These are phyloP conservation scores for Tephrocybe sp. DNA, from an alignment of 768 basidiomycete species.

Conservation along the genomic window DNA sequence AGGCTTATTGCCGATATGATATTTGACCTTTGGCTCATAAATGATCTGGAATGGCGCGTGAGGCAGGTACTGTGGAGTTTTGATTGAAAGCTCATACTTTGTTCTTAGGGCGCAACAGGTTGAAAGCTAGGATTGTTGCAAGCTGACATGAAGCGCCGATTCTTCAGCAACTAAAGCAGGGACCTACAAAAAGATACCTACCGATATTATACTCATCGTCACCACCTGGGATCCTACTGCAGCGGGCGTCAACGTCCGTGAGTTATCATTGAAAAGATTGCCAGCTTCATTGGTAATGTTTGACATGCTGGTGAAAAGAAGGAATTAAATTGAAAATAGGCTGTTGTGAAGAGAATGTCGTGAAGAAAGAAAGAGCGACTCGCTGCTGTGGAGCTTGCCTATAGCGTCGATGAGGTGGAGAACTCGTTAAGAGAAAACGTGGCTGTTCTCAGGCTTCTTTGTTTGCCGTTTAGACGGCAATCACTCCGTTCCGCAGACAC, in stretches of 20 bases:
- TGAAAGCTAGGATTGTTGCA: conserved; percentile 74
- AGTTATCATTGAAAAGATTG: conserved; percentile 38
- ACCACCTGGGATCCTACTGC: conserved; percentile 78
- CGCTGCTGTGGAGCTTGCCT: conserved; percentile 8
- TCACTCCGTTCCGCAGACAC: neutral
- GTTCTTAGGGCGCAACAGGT: conserved; percentile 82
- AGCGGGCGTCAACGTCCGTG: conserved; percentile 73
- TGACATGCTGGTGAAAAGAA: conserved; percentile 24
- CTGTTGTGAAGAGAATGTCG: conserved; percentile 11
- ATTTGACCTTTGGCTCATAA: conserved; percentile 94
- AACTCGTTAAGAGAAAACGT: conserved; percentile 5
- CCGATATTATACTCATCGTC: conserved; percentile 72
- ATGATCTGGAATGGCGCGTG: conserved; percentile 51
- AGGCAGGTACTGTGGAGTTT: conserved; percentile 3
- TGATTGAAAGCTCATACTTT: conserved; percentile 46
- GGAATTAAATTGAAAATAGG: conserved; percentile 10
- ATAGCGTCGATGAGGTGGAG: conserved; percentile 3
- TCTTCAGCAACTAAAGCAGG: conserved; percentile 2
- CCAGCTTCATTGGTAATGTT: conserved; percentile 33
- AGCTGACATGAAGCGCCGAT: conserved; percentile 33
- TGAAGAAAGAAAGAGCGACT: conserved; percentile 12
- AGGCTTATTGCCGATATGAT: conserved; percentile 72
- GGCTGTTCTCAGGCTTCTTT: conserved; percentile 7
- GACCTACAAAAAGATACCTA: conserved; percentile 31
- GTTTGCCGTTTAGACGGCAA: conserved; percentile 9